Conservation (phyloP, 116 monocot species). For the Cymodocea nodosa region DNA sequence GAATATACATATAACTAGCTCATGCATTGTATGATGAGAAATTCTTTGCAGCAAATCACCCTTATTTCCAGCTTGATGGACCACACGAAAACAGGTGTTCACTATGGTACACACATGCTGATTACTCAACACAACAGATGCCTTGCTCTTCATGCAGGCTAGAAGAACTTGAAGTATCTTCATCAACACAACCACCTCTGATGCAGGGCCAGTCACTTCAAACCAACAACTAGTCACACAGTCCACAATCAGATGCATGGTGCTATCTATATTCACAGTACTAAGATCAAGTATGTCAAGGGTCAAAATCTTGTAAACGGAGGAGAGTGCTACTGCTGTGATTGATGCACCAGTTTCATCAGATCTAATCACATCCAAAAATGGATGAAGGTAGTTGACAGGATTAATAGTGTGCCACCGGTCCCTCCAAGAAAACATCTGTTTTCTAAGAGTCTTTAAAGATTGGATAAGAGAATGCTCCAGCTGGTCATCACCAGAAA, state of each 20-base stretch:
- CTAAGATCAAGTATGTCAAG: constrained; percentile 25
- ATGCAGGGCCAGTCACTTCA: constrained; percentile 61
- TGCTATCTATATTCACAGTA: constrained; percentile 11
- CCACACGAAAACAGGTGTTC: constrained; percentile 71
- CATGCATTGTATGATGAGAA: constrained; percentile 60
- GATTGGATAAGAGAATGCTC: constrained; percentile 12
- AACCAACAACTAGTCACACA: constrained; percentile 62
- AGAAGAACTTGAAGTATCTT: constrained; percentile 66
- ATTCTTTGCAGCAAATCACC: constrained; percentile 62
- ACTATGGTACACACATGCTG: constrained; percentile 60
- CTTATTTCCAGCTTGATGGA: constrained; percentile 58
- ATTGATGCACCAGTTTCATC: constrained; percentile 70
- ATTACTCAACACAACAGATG: constrained; percentile 20
- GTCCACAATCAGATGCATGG: constrained; percentile 45
- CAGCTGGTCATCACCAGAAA: constrained; percentile 10
- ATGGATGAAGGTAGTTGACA: constrained; percentile 39
- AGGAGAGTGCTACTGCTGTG: constrained; percentile 49
- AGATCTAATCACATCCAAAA: constrained; percentile 58
- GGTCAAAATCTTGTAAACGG: constrained; percentile 45
- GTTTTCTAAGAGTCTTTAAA: constrained; percentile 4
- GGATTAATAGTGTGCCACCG: constrained; percentile 22
- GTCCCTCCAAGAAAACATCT: constrained; percentile 6
- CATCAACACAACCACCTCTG: constrained; percentile 64
- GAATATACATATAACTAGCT: constrained; percentile 53
- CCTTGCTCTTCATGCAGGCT: constrained; percentile 37